Conservation (phyloP, 176 grass and related monocot species). For the Otatea glauca region DNA sequence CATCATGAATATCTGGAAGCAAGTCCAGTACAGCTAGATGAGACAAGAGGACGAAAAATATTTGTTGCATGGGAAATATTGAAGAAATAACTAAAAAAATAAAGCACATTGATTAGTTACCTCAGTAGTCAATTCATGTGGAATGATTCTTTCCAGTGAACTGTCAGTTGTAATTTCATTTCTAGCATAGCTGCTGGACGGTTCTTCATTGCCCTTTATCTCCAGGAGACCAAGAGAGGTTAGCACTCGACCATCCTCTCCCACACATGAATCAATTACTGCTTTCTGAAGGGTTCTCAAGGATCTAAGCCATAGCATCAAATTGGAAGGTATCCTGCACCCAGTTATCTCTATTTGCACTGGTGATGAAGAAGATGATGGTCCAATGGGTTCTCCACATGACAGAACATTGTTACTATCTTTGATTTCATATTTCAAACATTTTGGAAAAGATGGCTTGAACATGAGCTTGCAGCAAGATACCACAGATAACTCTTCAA, state of each 20-base stretch:
- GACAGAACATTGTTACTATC: slow-evolving; percentile 29
- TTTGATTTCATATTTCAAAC: slow-evolving; percentile 32
- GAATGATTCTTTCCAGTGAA: neutral
- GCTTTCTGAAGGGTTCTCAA: neutral
- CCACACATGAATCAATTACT: slow-evolving; percentile 23
- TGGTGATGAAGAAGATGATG: slow-evolving; percentile 27
- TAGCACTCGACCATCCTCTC: slow-evolving; percentile 14
- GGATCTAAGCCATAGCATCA: slow-evolving; percentile 27
- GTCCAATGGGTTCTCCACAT: slow-evolving; percentile 36
- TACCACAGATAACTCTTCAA: slow-evolving; percentile 36
- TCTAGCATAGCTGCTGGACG: neutral
- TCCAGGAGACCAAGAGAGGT: neutral
- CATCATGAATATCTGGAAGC: too few relatives aligned
- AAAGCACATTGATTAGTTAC: neutral
- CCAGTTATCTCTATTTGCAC: slow-evolving; percentile 13
- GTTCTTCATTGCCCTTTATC: neutral
- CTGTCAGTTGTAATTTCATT: neutral
- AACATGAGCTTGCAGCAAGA: slow-evolving; percentile 33
- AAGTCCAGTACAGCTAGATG: too few relatives aligned
- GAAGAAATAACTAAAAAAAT: neutral
- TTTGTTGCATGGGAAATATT: neutral
- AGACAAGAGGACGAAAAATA: too few relatives aligned
- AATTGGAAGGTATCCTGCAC: slow-evolving; percentile 23
- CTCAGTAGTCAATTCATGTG: neutral
- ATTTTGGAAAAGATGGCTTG: slow-evolving; percentile 29